Conservation (phyloP, 139 green algal genomes). For the Desmodesmus armatus region DNA sequence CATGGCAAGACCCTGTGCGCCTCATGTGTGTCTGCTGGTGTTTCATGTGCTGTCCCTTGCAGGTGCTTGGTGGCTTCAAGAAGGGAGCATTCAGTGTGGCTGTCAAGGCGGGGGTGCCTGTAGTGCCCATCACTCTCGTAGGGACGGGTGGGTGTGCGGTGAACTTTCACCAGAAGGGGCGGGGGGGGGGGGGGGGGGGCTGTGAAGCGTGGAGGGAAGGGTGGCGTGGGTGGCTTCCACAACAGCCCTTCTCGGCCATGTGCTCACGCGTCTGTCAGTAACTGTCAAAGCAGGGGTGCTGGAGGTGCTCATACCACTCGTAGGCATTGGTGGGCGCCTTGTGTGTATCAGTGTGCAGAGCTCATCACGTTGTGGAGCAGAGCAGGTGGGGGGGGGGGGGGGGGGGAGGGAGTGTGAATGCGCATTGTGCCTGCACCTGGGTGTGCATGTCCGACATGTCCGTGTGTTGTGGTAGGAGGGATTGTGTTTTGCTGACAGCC, state of each 20-base stretch:
- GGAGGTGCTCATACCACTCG: slow-evolving; percentile 89
- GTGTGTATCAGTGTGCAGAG: too few species aligned
- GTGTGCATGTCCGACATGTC: not conserved
- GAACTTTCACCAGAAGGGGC: too few species aligned
- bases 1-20: slow-evolving; percentile 34
- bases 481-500: too few species aligned
- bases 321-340: slow-evolving; percentile 86
- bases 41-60: too few species aligned
- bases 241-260: too few species aligned
- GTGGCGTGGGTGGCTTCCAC: not conserved
- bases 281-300: slow-evolving; percentile 88
- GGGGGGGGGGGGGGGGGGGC: too few species aligned
- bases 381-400: not conserved
- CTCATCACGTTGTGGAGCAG: not conserved
- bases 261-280: too few species aligned
- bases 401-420: not conserved
- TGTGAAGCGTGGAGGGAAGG: not conserved
- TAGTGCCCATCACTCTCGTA: slow-evolving; percentile 93
- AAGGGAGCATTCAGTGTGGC: slow-evolving; percentile 97
- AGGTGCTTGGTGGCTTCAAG: slow-evolving; percentile 88
- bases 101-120: slow-evolving; percentile 86
- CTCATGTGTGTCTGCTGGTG: slow-evolving; percentile 25
- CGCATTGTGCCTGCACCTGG: not conserved
- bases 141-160: slow-evolving; percentile 76
- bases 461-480: not conserved